phyloP scores from a whole-genome alignment of 1,284 basidiomycete genomes.

The Ustilago lituana region DNA sequence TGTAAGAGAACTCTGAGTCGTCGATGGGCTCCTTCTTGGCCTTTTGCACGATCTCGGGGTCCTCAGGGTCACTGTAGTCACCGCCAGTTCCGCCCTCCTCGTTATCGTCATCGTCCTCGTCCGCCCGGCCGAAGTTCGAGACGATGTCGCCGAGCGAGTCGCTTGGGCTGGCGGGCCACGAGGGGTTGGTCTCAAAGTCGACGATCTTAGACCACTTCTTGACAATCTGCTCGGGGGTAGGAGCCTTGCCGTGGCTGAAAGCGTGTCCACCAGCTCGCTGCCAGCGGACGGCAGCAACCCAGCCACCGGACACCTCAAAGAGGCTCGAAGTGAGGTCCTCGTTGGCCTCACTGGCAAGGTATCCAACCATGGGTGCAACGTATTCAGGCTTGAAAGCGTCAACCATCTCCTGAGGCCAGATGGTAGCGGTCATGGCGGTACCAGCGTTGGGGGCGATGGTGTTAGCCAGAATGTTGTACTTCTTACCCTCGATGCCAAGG shows the following conservation, averaged over 20 bases:
- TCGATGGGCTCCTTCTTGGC: conserved; percentile 75
- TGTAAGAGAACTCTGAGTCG: conserved; percentile 71
- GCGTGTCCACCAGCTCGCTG: conserved; percentile 82
- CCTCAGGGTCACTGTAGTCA: conserved; percentile 80
- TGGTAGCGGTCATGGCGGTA: conserved; percentile 67
- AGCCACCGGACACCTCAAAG: conserved; percentile 91
- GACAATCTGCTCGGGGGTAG: conserved; percentile 59
- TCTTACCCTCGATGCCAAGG: conserved; percentile 89
- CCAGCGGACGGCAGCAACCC: conserved; percentile 92
- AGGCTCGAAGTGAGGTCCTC: conserved; percentile 79
- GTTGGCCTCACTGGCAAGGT: conserved; percentile 83
- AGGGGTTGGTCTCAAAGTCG: conserved; percentile 65
- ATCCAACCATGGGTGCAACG: conserved; percentile 90
- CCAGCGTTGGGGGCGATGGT: conserved; percentile 91
- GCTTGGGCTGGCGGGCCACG: conserved; percentile 59
- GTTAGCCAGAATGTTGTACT: conserved; percentile 86
- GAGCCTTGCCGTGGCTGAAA: conserved; percentile 59
- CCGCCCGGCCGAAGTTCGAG: conserved; percentile 58
- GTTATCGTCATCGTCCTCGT: conserved; percentile 59
- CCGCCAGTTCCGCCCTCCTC: conserved; percentile 46
- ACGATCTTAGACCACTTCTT: conserved; percentile 63
- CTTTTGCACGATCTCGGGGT: conserved; percentile 81
- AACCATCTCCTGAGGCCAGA: conserved; percentile 88
- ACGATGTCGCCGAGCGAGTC: conserved; percentile 64
- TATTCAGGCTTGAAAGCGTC: conserved; percentile 95